These are phyloP conservation scores for Fusarium pseudocircinatum DNA, from an alignment of 2,329 filamentous ascomycete species.

Conservation along the genomic window DNA sequence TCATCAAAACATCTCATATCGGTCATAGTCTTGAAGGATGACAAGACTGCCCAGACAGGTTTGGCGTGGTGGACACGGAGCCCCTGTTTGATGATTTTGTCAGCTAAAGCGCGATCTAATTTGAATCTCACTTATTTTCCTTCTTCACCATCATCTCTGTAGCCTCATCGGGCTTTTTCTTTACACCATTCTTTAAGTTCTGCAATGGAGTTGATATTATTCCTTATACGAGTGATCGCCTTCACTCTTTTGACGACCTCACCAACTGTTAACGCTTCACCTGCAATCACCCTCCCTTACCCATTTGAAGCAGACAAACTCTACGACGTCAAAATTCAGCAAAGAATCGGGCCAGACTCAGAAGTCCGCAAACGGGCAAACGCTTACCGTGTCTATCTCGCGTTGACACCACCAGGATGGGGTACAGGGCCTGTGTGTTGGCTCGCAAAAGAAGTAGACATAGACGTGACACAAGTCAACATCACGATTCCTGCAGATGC, in stretches of 20 bases:
- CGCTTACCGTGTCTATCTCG: conserved; percentile 38
- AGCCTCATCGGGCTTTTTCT: neutral
- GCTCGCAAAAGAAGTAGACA: conserved; percentile 20
- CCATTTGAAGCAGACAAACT: conserved; percentile 33
- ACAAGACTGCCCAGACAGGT: conserved; percentile 1
- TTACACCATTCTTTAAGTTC: neutral
- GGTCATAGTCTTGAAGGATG: neutral
- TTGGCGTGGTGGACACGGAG: conserved; percentile 9
- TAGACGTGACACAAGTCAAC: conserved; percentile 34
- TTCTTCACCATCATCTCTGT: neutral
- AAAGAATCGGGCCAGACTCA: conserved; percentile 16
- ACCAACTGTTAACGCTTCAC: conserved; percentile 2
- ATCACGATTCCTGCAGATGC: conserved; percentile 39
- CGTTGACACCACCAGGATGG: conserved; percentile 35
- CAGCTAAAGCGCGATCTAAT: neutral
- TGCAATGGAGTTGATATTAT: conserved; percentile 20
- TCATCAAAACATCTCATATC: neutral
- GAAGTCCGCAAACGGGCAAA: conserved; percentile 21
- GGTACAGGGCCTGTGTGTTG: conserved; percentile 34
- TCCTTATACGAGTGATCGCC: conserved; percentile 13
- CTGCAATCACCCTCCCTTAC: conserved; percentile 29
- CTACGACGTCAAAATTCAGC: conserved; percentile 23
- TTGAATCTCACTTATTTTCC: conserved; percentile 1
- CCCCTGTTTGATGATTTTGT: conserved; percentile 25
- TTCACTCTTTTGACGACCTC: conserved; percentile 27